Percentiles rank a stretch among this genome's conserved stretches.
Conservation (phyloP, 2,329 filamentous ascomycete genomes). For the Cladorrhinum sp. region DNA sequence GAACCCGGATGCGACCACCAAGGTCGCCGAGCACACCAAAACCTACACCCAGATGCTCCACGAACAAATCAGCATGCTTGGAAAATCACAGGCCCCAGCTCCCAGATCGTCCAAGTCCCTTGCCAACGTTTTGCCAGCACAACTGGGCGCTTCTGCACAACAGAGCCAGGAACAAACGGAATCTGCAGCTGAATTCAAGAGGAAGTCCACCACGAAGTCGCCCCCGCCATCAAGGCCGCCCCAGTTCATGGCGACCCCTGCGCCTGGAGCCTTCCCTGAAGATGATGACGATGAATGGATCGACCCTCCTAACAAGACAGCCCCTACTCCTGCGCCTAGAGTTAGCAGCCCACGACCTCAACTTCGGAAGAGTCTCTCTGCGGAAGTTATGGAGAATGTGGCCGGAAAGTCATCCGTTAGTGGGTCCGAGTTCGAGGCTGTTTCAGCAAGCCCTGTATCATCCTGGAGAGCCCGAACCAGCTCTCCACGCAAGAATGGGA, state of each 20-base stretch:
- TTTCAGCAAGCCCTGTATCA: conserved; percentile 39
- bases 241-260: conserved; percentile 29
- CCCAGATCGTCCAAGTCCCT: conserved; percentile 49
- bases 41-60: conserved; percentile 92
- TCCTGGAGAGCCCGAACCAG: conserved; percentile 34
- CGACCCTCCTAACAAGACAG: conserved; percentile 44
- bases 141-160: conserved; percentile 32
- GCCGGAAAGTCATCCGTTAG: conserved; percentile 47
- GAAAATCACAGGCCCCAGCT: conserved; percentile 52
- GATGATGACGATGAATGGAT: conserved; percentile 65
- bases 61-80: conserved; percentile 79
- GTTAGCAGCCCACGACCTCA: conserved; percentile 44
- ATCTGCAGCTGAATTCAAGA: conserved; percentile 26
- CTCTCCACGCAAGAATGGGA: conserved; percentile 32
- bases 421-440: conserved; percentile 45
- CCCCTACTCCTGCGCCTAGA: conserved; percentile 32
- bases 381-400: conserved; percentile 59
- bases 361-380: conserved; percentile 58
- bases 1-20: conserved; percentile 46
- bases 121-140: conserved; percentile 36
- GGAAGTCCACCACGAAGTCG: conserved; percentile 32
- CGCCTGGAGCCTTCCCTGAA: conserved; percentile 60
- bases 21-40: conserved; percentile 66
- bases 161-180: conserved; percentile 23
- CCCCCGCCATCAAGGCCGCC: conserved; percentile 29